Conservation (phyloP, 2,329 filamentous ascomycete species). For the Cordyceps pruinosa region DNA sequence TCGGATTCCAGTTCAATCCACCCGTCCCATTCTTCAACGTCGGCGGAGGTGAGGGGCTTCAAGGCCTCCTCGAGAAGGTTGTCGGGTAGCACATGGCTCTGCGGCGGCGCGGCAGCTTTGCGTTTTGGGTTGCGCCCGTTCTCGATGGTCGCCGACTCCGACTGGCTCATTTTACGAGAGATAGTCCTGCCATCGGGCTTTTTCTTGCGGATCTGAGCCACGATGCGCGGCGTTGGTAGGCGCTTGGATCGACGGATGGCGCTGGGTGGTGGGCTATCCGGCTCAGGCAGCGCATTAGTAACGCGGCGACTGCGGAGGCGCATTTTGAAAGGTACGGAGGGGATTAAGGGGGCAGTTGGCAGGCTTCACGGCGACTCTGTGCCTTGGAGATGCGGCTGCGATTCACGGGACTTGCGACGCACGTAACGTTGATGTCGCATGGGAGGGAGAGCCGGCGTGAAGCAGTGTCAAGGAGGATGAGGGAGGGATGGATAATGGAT, state of each 20-base stretch:
- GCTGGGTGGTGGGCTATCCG: neutral
- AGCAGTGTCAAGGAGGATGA: neutral
- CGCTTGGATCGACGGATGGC: neutral
- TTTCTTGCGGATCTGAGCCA: neutral
- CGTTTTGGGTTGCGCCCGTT: conserved; percentile 37
- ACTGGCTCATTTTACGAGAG: neutral
- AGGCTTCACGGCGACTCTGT: neutral
- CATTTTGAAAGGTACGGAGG: neutral
- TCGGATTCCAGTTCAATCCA: conserved; percentile 88
- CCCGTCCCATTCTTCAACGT: conserved; percentile 58
- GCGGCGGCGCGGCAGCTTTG: conserved; percentile 31
- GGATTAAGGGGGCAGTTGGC: neutral
- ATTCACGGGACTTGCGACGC: neutral
- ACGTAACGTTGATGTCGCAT: neutral
- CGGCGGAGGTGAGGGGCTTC: conserved; percentile 40
- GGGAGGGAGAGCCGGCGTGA: neutral
- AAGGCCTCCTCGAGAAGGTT: conserved; percentile 41
- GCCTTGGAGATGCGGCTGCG: neutral
- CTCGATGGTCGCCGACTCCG: conserved; percentile 15
- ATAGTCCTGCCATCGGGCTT: neutral
- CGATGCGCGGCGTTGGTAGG: neutral
- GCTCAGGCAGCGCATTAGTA: neutral
- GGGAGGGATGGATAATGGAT: neutral
- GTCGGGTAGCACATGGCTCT: conserved; percentile 25
- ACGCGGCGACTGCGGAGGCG: neutral